Conservation (phyloP, 345 rosid genomes). For the Hypericum perforatum region DNA sequence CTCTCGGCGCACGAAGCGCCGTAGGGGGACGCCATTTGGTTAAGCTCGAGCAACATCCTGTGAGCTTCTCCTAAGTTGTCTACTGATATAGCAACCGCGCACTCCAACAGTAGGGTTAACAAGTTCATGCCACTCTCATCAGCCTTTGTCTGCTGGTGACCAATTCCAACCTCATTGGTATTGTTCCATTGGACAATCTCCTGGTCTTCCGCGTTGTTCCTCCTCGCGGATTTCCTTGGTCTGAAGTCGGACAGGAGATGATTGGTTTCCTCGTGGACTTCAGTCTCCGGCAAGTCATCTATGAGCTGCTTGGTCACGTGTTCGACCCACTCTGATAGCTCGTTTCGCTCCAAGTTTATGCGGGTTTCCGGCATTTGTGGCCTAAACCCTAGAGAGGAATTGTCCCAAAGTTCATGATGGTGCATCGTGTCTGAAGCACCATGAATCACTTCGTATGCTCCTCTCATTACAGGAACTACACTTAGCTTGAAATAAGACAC, state of each 20-base stretch:
- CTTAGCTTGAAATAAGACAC: too few relatives aligned
- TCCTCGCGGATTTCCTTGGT: conserved; percentile 19
- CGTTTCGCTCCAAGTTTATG: conserved; percentile 33
- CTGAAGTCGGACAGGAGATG: conserved; percentile 15
- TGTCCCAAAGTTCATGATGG: conserved; percentile 31
- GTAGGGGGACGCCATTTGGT: conserved; percentile 61
- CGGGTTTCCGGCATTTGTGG: conserved; percentile 13
- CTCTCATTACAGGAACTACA: conserved; percentile 19
- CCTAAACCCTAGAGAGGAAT: conserved; percentile 10
- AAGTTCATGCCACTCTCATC: conserved; percentile 41
- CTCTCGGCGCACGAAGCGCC: conserved; percentile 53
- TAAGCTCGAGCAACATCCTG: conserved; percentile 51
- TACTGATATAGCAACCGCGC: conserved; percentile 56
- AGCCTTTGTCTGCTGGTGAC: conserved; percentile 7
- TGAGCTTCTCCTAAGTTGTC: conserved; percentile 60
- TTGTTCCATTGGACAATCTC: conserved; percentile 19
- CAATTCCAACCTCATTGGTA: neutral
- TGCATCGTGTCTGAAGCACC: conserved; percentile 33
- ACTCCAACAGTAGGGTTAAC: conserved; percentile 43
- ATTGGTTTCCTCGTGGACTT: conserved; percentile 2
- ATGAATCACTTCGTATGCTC: conserved; percentile 35
- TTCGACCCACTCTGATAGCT: conserved; percentile 60
- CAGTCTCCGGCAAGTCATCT: conserved; percentile 37
- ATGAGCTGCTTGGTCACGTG: conserved; percentile 50
- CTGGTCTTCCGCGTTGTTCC: conserved; percentile 8